Conservation (phyloP, 2,329 filamentous ascomycete species). For the Arthrobotrys sinensis region DNA sequence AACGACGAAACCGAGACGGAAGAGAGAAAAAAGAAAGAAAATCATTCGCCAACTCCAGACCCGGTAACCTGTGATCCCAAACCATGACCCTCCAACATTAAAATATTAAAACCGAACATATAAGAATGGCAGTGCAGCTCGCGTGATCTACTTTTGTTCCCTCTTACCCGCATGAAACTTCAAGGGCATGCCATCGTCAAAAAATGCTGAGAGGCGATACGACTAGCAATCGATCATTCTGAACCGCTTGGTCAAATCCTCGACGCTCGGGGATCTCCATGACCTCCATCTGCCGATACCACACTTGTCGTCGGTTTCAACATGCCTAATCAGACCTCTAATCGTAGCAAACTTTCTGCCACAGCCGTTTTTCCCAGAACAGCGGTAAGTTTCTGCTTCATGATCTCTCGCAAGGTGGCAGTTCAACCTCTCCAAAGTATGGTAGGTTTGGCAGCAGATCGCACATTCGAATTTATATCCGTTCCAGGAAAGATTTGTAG, state of each 20-base stretch:
- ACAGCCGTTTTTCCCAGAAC: constrained; percentile 45
- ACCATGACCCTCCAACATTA: constrained; percentile 2
- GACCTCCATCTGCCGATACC: constrained; percentile 53
- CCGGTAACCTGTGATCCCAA: constrained; percentile 20
- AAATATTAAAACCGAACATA: constrained; percentile 5
- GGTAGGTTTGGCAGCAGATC: constrained; percentile 53
- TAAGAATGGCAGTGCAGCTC: background rate
- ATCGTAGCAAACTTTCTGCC: constrained; percentile 44
- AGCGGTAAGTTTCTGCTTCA: constrained; percentile 48
- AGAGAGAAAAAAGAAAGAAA: constrained; percentile 7
- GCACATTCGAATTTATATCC: constrained; percentile 56
- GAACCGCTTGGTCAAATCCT: constrained; percentile 51
- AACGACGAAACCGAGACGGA: background rate
- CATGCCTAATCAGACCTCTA: constrained; percentile 48
- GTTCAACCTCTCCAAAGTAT: constrained; percentile 53
- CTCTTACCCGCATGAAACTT: background rate
- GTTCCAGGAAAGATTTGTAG: constrained; percentile 56
- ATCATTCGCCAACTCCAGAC: constrained; percentile 4
- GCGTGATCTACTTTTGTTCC: constrained; percentile 16
- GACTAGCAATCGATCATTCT: constrained; percentile 49
- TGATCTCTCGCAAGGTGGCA: constrained; percentile 51
- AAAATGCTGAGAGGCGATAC: background rate
- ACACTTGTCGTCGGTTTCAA: constrained; percentile 57
- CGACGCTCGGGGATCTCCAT: constrained; percentile 45
- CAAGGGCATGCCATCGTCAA: background rate